Conservation (phyloP, 331 rosid genomes). For the Ulmus americana region DNA sequence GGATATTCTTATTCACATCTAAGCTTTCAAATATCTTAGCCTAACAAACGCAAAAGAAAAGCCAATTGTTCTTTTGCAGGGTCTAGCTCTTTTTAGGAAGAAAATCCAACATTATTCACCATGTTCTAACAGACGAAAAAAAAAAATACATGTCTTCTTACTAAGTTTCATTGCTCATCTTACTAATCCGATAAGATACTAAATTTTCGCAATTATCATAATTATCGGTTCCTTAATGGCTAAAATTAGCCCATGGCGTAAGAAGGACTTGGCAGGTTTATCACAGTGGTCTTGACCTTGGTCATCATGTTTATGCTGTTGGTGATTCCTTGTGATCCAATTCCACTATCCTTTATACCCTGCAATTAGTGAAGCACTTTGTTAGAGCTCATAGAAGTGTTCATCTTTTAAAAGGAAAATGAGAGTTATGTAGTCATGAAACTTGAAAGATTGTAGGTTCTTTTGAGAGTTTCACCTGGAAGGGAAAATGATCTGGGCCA, state of each 20-base stretch:
- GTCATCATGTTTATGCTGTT: slow-evolving; percentile 99
- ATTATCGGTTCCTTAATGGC: neutral
- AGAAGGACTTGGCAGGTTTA: slow-evolving; percentile 91
- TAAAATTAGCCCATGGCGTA: slow-evolving; percentile 79
- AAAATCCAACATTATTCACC: slow-evolving; percentile 26
- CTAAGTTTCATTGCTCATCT: slow-evolving; percentile 1
- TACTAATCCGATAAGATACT: neutral
- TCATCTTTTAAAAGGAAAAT: slow-evolving; percentile 31
- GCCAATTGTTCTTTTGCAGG: slow-evolving; percentile 4
- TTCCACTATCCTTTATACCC: slow-evolving; percentile 97
- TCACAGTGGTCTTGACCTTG: slow-evolving; percentile 83
- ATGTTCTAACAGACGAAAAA: slow-evolving; percentile 8
- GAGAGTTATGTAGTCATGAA: slow-evolving; percentile 1
- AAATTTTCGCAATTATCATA: slow-evolving; percentile 2
- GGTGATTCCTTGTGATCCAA: slow-evolving; percentile 94
- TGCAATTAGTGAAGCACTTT: slow-evolving; percentile 24
- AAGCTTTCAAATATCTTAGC: neutral
- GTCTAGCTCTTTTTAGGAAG: slow-evolving; percentile 23
- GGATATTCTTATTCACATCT: neutral
- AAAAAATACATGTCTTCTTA: neutral
- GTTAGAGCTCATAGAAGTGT: neutral
- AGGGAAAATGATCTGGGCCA: slow-evolving; percentile 67
- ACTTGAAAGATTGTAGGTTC: slow-evolving; percentile 11
- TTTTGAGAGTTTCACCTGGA: slow-evolving; percentile 39
- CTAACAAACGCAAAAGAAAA: neutral